These are phyloP conservation scores for Sphagnum fallax DNA, from an alignment of 228 moss, liverwort and hornwort genomes.

Conservation along the genomic window DNA sequence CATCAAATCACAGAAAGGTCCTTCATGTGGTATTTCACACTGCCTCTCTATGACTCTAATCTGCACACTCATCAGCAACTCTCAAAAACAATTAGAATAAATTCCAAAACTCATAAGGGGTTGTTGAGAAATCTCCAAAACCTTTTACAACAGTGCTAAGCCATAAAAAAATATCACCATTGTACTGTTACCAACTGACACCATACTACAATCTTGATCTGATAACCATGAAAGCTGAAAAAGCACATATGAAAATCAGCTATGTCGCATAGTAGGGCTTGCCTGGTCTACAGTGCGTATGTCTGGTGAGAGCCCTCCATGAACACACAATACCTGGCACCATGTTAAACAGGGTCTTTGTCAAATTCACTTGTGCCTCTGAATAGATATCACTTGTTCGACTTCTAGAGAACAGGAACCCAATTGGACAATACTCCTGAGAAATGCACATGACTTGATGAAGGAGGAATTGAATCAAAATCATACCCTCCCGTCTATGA, in stretches of 20 bases:
- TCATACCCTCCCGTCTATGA: slow-evolving; percentile 93
- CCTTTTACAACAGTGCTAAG: too few species aligned
- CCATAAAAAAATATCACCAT: too few species aligned
- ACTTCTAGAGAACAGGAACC: neutral
- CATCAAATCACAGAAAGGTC: slow-evolving; percentile 99
- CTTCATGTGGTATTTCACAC: slow-evolving; percentile 97
- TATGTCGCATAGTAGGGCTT: slow-evolving; percentile 4
- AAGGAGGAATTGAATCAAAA: neutral
- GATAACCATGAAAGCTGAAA: neutral
- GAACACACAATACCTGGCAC: slow-evolving; percentile 93
- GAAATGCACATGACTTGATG: too few species aligned
- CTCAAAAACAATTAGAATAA: too few species aligned
- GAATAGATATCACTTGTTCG: too few species aligned
- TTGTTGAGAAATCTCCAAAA: too few species aligned
- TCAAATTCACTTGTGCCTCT: too few species aligned
- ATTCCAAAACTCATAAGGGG: too few species aligned
- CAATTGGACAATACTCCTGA: too few species aligned
- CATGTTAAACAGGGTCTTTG: neutral
- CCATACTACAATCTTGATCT: too few species aligned
- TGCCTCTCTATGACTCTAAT: slow-evolving; percentile 99
- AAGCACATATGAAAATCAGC: neutral
- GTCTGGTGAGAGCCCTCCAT: slow-evolving; percentile 98
- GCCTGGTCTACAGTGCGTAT: slow-evolving; percentile 98
- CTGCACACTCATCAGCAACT: slow-evolving; percentile 23
- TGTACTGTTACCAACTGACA: too few species aligned